These are phyloP conservation scores for Pelargonium exstipulatum DNA, from an alignment of 441 rosid genomes.

Conservation along the genomic window DNA sequence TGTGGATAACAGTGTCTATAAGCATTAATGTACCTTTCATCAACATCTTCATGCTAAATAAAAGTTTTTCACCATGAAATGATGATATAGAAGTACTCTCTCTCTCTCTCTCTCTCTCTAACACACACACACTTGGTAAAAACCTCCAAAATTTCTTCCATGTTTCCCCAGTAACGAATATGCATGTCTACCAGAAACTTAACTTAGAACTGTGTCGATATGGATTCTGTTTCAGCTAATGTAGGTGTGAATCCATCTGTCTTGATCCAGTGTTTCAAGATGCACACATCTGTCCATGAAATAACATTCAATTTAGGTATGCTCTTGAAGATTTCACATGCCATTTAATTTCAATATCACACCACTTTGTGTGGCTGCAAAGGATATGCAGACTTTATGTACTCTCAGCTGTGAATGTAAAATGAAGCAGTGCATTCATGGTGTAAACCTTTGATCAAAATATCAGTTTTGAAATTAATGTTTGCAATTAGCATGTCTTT, in stretches of 20 bases:
- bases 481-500: constrained; percentile 35
- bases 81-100: constrained; percentile 6
- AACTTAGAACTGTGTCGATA: constrained; percentile 35
- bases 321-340: constrained; percentile 29
- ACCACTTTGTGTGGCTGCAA: constrained; percentile 42
- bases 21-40: not conserved
- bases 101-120: constrained; percentile 7
- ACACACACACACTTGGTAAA: constrained; percentile 20
- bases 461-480: constrained; percentile 34
- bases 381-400: constrained; percentile 33
- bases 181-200: constrained; percentile 53
- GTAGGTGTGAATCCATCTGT: constrained; percentile 53
- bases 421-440: constrained; percentile 41
- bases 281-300: constrained; percentile 55
- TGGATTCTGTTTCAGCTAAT: constrained; percentile 17
- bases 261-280: constrained; percentile 51
- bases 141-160: constrained; percentile 39
- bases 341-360: constrained; percentile 30
- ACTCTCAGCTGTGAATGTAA: constrained; percentile 32
- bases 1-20: not conserved
- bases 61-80: not conserved
- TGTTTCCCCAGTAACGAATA: constrained; percentile 44
- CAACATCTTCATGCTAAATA: not conserved
- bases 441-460: constrained; percentile 32
- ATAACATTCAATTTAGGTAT: constrained; percentile 38